Conservation (phyloP, 805 yeast genomes). For the Metschnikowia lochheadii region DNA sequence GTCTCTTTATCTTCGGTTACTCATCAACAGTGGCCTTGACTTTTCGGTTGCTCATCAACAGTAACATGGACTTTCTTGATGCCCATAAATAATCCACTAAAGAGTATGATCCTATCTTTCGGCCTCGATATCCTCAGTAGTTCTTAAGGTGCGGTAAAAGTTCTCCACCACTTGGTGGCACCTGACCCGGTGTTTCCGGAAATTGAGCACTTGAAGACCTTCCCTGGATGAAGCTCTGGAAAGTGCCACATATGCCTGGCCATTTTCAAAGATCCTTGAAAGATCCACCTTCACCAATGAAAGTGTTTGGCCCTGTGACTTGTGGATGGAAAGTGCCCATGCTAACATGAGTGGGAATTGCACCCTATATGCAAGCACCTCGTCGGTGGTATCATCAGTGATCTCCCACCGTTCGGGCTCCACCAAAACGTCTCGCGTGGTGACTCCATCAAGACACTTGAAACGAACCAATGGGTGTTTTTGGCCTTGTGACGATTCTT, state of each 20-base stretch:
- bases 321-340: slow-evolving; percentile 83
- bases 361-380: slow-evolving; percentile 43
- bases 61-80: too few relatives aligned
- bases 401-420: slow-evolving; percentile 80
- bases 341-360: slow-evolving; percentile 72
- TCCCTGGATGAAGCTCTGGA: slow-evolving; percentile 54
- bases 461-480: slow-evolving; percentile 77
- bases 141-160: slow-evolving; percentile 26
- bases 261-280: slow-evolving; percentile 65
- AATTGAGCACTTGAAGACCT: slow-evolving; percentile 18
- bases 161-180: slow-evolving; percentile 14
- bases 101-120: too few relatives aligned
- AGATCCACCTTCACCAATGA: slow-evolving; percentile 67
- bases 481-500: slow-evolving; percentile 41
- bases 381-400: slow-evolving; percentile 65
- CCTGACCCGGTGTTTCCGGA: slow-evolving; percentile 12
- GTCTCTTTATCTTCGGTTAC: too few relatives aligned
- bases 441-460: slow-evolving; percentile 61
- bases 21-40: too few relatives aligned
- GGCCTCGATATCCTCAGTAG: slow-evolving; percentile 11
- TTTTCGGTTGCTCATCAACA: too few relatives aligned
- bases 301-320: slow-evolving; percentile 82
- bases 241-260: slow-evolving; percentile 80
- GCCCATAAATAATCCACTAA: too few relatives aligned
- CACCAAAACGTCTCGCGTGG: slow-evolving; percentile 66